Evolutionary conservation across 163 green algal species (phyloP).

Genomic region (Dunaliella salina): DNA sequence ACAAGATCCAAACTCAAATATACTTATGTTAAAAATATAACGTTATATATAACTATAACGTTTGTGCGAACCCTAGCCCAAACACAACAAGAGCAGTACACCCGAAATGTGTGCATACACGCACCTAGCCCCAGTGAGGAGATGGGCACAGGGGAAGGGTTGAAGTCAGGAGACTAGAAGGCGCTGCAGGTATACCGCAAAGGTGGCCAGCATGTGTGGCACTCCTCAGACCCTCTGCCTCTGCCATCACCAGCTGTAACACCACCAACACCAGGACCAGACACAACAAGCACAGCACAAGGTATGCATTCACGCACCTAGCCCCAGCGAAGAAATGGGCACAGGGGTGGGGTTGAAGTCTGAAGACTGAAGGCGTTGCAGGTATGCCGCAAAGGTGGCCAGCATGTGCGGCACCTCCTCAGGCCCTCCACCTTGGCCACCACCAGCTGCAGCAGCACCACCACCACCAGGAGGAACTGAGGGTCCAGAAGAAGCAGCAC

Average conservation of each 20-base stretch:
- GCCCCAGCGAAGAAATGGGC: slow-evolving; percentile 8
- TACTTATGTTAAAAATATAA: too few relatives aligned
- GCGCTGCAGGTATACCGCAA: slow-evolving; percentile 12
- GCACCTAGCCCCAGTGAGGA: slow-evolving; percentile 1
- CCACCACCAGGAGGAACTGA: background rate
- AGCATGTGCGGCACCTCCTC: slow-evolving; percentile 15
- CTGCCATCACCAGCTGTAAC: background rate
- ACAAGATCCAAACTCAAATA: too few relatives aligned
- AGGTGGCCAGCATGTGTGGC: slow-evolving; percentile 14
- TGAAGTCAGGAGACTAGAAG: slow-evolving; percentile 15
- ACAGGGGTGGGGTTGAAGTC: slow-evolving; percentile 14
- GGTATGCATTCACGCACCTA: background rate
- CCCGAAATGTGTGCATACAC: background rate
- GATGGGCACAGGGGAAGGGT: slow-evolving; percentile 12
- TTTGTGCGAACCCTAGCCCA: background rate
- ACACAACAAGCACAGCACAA: too few relatives aligned
- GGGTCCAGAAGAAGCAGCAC: background rate
- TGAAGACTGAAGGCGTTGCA: slow-evolving; percentile 8
- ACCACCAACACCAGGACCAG: background rate
- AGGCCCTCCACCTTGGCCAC: background rate
- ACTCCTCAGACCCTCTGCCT: background rate
- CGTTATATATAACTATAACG: too few relatives aligned
- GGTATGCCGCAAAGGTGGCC: slow-evolving; percentile 10
- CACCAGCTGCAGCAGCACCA: background rate
- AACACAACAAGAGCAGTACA: too few relatives aligned